Percentiles rank a stretch among this genome's conserved stretches.
These are phyloP conservation scores for Leishmania turanica DNA, from an alignment of 208 protist genomes.

Conservation along the genomic window DNA sequence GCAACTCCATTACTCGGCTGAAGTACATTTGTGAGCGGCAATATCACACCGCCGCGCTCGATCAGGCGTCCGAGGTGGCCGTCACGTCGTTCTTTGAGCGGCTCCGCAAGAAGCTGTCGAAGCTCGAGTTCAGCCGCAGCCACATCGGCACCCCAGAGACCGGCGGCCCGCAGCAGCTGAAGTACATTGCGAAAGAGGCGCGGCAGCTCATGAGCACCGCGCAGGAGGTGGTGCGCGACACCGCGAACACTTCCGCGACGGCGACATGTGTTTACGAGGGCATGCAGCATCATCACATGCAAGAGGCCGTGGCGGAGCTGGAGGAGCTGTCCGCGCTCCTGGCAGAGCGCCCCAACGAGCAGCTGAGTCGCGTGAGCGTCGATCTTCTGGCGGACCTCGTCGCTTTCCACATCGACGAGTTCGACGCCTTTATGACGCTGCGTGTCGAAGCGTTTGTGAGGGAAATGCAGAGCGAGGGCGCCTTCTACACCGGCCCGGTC, in stretches of 20 bases:
- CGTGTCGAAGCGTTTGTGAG: constrained; percentile 66
- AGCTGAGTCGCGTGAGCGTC: constrained; percentile 67
- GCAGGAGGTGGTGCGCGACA: constrained; percentile 20
- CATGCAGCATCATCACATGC: constrained; percentile 66
- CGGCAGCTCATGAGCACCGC: constrained; percentile 28
- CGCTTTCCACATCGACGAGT: constrained; percentile 79
- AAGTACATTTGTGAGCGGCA: constrained; percentile 79
- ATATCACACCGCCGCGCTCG: constrained; percentile 58
- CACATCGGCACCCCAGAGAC: constrained; percentile 41
- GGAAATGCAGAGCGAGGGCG: constrained; percentile 78
- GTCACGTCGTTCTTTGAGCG: constrained; percentile 56
- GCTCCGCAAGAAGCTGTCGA: constrained; percentile 52
- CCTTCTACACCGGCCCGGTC: constrained; percentile 53
- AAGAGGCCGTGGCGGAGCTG: constrained; percentile 63
- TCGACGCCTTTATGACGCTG: constrained; percentile 77
- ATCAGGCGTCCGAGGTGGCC: constrained; percentile 59
- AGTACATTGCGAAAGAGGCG: constrained; percentile 54
- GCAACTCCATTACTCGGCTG: constrained; percentile 76
- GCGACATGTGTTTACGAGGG: constrained; percentile 66
- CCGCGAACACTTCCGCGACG: constrained; percentile 27
- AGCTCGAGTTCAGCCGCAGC: constrained; percentile 64
- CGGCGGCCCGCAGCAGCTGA: constrained; percentile 58
- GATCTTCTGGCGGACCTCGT: constrained; percentile 76
- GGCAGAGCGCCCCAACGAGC: constrained; percentile 33
- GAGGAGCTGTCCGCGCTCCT: constrained; percentile 69